Evolutionary conservation across 2,329 filamentous ascomycete species (phyloP).

Genomic region (Clarireedia hainanense): DNA sequence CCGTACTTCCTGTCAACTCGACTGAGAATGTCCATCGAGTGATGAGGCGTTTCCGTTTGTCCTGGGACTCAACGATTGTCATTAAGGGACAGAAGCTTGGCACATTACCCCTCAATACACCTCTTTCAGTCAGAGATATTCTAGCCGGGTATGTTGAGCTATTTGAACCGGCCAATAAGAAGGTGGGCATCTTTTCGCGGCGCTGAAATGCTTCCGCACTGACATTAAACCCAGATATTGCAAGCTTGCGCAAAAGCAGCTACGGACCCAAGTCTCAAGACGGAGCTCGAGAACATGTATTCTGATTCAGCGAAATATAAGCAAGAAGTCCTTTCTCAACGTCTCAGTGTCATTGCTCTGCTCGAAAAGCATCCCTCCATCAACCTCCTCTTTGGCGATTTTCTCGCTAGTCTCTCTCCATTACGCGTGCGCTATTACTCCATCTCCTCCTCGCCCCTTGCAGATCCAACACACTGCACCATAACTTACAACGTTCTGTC

Average conservation of each 20-base stretch:
- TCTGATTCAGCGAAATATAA: background rate
- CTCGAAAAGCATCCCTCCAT: conserved; percentile 50
- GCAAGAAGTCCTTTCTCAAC: conserved; percentile 14
- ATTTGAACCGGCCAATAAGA: background rate
- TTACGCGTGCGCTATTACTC: background rate
- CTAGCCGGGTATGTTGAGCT: background rate
- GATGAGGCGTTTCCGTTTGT: conserved; percentile 52
- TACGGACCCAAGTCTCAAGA: background rate
- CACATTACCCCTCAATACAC: background rate
- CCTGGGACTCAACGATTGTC: conserved; percentile 36
- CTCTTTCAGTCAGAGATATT: background rate
- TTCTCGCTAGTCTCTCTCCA: background rate
- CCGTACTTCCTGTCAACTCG: conserved; percentile 64
- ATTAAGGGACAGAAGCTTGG: background rate
- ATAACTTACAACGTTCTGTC: background rate
- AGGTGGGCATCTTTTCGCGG: background rate
- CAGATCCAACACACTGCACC: background rate
- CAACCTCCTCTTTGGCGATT: background rate
- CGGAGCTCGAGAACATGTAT: background rate
- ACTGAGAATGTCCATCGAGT: conserved; percentile 50
- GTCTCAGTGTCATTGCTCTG: conserved; percentile 58
- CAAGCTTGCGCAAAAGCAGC: background rate
- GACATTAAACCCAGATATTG: background rate
- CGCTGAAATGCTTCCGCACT: background rate
- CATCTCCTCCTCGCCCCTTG: background rate